phyloP scores from a whole-genome alignment of 345 rosid genomes.

The Arabis hirsuta region DNA sequence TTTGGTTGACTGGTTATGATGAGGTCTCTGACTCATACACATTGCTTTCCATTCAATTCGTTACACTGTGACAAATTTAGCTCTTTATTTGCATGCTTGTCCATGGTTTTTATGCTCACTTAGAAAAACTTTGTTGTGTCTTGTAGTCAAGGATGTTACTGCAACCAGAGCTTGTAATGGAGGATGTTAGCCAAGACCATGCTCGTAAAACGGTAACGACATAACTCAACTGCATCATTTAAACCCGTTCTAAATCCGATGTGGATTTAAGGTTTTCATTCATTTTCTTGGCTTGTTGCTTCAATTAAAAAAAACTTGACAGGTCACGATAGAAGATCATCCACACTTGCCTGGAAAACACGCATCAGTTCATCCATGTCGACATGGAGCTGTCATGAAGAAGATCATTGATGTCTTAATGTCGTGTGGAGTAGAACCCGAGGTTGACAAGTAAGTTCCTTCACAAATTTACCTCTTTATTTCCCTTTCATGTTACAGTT shows the following conservation, averaged over 20 bases:
- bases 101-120: background rate
- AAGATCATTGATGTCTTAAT: constrained; percentile 93
- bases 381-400: constrained; percentile 99
- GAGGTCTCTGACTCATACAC: constrained; percentile 54
- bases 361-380: constrained; percentile 98
- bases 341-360: constrained; percentile 98
- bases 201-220: constrained; percentile 77
- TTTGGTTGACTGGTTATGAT: constrained; percentile 93
- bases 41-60: background rate
- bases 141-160: constrained; percentile 84
- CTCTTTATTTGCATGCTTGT: background rate
- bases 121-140: constrained; percentile 7
- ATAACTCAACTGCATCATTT: background rate
- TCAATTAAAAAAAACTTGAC: background rate
- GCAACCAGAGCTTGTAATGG: constrained; percentile 85
- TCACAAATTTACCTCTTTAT: background rate
- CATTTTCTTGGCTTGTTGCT: constrained; percentile 8
- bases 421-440: constrained; percentile 98
- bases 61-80: background rate
- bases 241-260: background rate
- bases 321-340: constrained; percentile 79
- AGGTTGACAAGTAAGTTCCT: constrained; percentile 80
- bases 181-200: constrained; percentile 95
- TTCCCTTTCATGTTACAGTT: background rate
- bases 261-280: background rate